Base-by-base conservation (phyloP, 208 protist species). In the Acanthamoeba healyi region DNA sequence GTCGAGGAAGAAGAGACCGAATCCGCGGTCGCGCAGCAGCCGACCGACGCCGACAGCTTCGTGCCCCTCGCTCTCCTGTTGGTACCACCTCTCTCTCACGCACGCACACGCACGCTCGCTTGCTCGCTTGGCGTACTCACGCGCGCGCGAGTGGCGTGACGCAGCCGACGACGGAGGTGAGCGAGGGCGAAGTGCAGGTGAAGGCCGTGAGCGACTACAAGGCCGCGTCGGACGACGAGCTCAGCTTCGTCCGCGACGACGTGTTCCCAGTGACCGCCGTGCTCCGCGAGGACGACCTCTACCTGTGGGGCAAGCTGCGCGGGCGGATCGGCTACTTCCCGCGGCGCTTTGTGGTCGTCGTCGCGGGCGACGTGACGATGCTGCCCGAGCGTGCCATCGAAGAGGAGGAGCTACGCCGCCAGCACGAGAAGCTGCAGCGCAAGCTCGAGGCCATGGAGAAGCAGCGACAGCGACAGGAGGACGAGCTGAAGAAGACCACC, bases 371-470 rank as follows among this genome's bases (percentile, higher is more conserved):
- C 58, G 58, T 65, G 26, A 0, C 14, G 58, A 17, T 65, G 5
- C 58, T 65, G 58, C 58, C 58, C 58, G 58, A 65, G 58, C 19
- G n/a, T 17, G n/a, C 26, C 58, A 26, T 65, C 58, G 58, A 65
- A 12, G 58, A 65, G 58, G 58, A 65, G 58, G 26, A 65, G 26
- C 58, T 65, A 0, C 58, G 58, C 9, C 58, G 58, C 1, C 58
- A 65, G 58, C 58, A 65, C 26, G 58, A 65, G 58, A 26, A 32
- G 26, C 58, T 65, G 26, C 19, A 65, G 58, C 58, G 58, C 58
- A 1, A 65, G 58, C 58, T 65, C 58, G 58, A 65, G 58, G 58
- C n/a, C 58, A 65, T 65, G 58, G 58, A 65, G 58, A 65, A 32
- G 58, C 58, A 65, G 58, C 14, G 26, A 5, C 19, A 65, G 58